Evolutionary conservation across 306 rosid genomes (phyloP).

Genomic region (Cucurbita pepo): DNA sequence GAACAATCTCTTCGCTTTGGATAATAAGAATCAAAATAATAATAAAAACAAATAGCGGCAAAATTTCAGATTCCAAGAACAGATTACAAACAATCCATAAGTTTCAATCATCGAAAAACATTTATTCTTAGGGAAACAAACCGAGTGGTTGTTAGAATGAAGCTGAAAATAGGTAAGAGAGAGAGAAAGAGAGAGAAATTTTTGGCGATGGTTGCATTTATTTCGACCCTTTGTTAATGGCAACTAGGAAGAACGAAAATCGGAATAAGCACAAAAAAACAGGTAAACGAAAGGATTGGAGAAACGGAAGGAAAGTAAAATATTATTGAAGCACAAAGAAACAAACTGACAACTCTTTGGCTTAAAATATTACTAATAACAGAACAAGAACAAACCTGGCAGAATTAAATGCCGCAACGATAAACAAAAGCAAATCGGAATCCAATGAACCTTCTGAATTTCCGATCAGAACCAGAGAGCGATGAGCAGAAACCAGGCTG

Average conservation of each 20-base stretch:
- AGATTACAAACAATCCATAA: background rate
- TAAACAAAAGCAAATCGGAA: background rate
- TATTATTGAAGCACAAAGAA: background rate
- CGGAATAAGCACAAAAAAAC: background rate
- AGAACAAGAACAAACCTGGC: background rate
- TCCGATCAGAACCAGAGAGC: background rate
- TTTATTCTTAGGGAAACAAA: background rate
- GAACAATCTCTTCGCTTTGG: background rate
- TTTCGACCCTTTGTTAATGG: background rate
- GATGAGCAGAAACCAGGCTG: background rate
- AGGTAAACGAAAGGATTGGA: background rate
- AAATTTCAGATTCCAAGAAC: background rate
- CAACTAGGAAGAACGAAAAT: background rate
- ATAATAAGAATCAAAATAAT: background rate
- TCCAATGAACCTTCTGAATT: background rate
- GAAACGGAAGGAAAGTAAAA: background rate
- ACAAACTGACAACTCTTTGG: background rate
- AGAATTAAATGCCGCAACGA: background rate
- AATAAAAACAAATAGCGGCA: background rate
- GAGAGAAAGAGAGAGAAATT: background rate
- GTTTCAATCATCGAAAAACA: background rate
- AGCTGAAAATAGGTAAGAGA: background rate
- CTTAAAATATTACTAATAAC: background rate
- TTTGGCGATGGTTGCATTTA: background rate
- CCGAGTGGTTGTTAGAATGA: background rate